Percentiles rank a stretch among this genome's conserved stretches.
Conservation (phyloP, 148 eudicot genomes). For the Gaultheria prostrata region DNA sequence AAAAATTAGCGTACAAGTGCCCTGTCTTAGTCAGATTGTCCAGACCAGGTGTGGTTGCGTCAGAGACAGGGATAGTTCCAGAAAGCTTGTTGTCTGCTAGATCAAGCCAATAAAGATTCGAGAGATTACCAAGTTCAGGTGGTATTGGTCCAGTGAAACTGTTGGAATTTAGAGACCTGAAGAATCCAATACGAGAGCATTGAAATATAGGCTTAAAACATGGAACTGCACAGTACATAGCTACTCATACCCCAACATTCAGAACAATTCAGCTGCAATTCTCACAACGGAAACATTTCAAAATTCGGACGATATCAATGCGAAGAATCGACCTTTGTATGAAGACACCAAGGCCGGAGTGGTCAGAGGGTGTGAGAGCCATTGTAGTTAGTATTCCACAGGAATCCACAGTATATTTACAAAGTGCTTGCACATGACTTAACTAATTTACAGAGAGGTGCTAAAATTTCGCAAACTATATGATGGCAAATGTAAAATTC, state of each 20-base stretch:
- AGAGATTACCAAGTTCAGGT: constrained; percentile 51
- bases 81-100: constrained; percentile 60
- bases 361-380: neutral
- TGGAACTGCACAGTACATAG: neutral
- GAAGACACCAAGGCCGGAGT: neutral
- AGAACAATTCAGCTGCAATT: neutral
- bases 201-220: neutral
- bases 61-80: constrained; percentile 67
- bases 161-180: constrained; percentile 45
- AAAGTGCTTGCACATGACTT: neutral
- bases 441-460: neutral
- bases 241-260: neutral
- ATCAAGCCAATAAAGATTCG: constrained; percentile 71
- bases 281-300: neutral
- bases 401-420: neutral
- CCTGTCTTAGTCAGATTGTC: constrained; percentile 54
- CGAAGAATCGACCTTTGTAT: neutral
- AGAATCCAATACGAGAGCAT: neutral
- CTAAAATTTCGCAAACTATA: neutral
- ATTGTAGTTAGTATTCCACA: neutral
- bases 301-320: neutral
- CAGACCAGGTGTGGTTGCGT: constrained; percentile 48
- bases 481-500: neutral
- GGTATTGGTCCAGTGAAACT: constrained; percentile 48
- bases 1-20: constrained; percentile 70